A percentile compares a stretch with the other conserved stretches of the same genome.
These are phyloP conservation scores for Xerocomus cyaneibrunnescens DNA, from an alignment of 1,284 basidiomycete species.

Conservation along the genomic window DNA sequence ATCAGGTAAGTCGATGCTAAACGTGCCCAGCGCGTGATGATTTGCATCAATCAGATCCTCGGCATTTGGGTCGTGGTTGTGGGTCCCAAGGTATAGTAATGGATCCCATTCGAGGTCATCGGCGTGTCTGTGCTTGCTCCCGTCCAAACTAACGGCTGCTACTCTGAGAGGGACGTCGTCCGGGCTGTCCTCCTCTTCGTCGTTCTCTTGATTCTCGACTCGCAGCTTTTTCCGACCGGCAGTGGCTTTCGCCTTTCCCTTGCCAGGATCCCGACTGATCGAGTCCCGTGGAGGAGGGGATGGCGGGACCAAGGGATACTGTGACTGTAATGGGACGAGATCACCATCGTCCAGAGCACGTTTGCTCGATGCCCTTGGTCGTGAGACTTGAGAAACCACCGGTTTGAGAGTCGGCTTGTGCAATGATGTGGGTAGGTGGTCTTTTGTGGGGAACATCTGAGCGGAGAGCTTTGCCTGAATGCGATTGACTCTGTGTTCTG, in stretches of 20 bases:
- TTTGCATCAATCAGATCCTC: slow-evolving; percentile 26
- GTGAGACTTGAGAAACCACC: background rate
- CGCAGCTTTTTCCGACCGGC: slow-evolving; percentile 44
- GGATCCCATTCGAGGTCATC: slow-evolving; percentile 43
- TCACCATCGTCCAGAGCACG: slow-evolving; percentile 18
- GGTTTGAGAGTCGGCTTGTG: slow-evolving; percentile 3
- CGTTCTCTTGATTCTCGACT: slow-evolving; percentile 35
- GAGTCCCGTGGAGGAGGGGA: slow-evolving; percentile 55
- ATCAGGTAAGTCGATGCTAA: slow-evolving; percentile 65
- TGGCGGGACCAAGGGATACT: slow-evolving; percentile 49
- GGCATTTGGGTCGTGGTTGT: slow-evolving; percentile 33
- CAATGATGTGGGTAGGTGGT: background rate
- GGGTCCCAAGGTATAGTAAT: slow-evolving; percentile 39
- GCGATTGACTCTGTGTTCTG: slow-evolving; percentile 1
- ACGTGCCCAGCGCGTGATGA: slow-evolving; percentile 31
- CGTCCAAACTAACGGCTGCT: slow-evolving; percentile 13
- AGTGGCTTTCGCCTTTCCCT: slow-evolving; percentile 41
- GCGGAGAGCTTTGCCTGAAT: slow-evolving; percentile 5
- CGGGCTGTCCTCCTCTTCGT: slow-evolving; percentile 33
- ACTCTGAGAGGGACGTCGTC: slow-evolving; percentile 27
- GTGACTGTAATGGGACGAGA: slow-evolving; percentile 1
- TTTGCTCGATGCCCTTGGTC: slow-evolving; percentile 21
- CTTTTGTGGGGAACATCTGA: slow-evolving; percentile 16
- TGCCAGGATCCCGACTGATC: slow-evolving; percentile 32
- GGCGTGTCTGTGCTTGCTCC: slow-evolving; percentile 13